These are phyloP conservation scores for Cutaneotrichosporon cutaneum DNA, from an alignment of 1,284 basidiomycete species.

Conservation along the genomic window DNA sequence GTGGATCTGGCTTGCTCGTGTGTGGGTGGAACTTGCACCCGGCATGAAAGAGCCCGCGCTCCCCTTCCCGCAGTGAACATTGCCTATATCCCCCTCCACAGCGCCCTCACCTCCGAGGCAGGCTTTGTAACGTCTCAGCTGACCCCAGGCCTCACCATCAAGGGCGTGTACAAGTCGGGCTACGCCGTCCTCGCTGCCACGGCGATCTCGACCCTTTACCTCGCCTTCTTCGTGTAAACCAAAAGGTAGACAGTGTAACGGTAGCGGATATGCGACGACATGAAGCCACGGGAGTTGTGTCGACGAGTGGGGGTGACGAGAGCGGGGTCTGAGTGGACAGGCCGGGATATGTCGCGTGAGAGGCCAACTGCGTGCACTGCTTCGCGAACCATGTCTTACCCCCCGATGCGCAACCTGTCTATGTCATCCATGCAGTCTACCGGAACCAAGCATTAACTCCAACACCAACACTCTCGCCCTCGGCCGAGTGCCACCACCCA, in stretches of 20 bases:
- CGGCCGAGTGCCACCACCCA: slow-evolving; percentile 50
- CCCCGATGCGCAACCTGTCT: no score
- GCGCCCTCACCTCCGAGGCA: slow-evolving; percentile 16
- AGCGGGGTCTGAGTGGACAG: no score
- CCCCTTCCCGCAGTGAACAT: no score
- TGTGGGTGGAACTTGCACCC: no score
- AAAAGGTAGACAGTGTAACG: not conserved
- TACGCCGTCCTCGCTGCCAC: slow-evolving; percentile 81
- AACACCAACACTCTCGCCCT: slow-evolving; percentile 33
- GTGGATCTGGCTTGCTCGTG: no score
- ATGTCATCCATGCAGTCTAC: slow-evolving; percentile 15
- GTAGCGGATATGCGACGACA: slow-evolving; percentile 12
- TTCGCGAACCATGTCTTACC: not conserved
- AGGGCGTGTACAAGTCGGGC: slow-evolving; percentile 72
- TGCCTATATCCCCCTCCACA: not conserved
- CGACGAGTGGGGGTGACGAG: not conserved
- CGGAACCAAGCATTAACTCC: slow-evolving; percentile 50
- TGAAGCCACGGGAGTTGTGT: slow-evolving; percentile 9
- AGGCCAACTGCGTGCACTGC: not conserved
- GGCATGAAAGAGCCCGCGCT: no score
- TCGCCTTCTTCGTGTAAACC: slow-evolving; percentile 21
- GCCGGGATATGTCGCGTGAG: not conserved
- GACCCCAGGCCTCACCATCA: slow-evolving; percentile 69
- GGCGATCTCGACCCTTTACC: slow-evolving; percentile 67
- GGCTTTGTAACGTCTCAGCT: not conserved